phyloP scores from a whole-genome alignment of 2,329 filamentous ascomycete genomes.

The Diaporthe capsici region DNA sequence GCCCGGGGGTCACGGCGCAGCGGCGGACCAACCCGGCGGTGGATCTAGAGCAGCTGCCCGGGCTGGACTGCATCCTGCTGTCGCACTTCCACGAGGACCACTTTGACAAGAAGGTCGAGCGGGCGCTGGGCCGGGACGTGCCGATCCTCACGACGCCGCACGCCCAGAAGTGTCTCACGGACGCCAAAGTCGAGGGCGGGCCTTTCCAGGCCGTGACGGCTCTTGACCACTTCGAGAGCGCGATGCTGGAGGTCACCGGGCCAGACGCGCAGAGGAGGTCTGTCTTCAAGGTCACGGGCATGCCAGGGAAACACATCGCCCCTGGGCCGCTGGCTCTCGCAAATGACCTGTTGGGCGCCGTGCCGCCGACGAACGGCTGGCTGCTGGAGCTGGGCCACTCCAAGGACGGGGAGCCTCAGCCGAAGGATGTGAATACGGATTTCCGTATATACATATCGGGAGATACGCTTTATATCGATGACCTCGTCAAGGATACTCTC shows the following conservation, averaged over 20 bases:
- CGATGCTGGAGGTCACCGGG: constrained; percentile 53
- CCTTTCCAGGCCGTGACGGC: constrained; percentile 68
- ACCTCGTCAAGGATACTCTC: constrained; percentile 74
- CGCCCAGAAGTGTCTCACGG: constrained; percentile 66
- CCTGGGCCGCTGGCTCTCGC: constrained; percentile 55
- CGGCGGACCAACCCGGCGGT: constrained; percentile 72
- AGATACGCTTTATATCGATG: constrained; percentile 71
- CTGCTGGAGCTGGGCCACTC: constrained; percentile 72
- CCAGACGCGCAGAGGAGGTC: constrained; percentile 46
- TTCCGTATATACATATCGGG: constrained; percentile 77
- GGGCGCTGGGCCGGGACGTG: constrained; percentile 61
- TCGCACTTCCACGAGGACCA: constrained; percentile 74
- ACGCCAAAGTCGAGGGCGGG: constrained; percentile 54
- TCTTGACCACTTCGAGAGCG: constrained; percentile 68
- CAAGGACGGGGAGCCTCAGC: constrained; percentile 27
- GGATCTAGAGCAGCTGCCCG: constrained; percentile 70
- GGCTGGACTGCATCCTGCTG: constrained; percentile 71
- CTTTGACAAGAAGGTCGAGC: constrained; percentile 58
- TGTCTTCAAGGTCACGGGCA: constrained; percentile 70
- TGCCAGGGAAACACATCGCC: constrained; percentile 75
- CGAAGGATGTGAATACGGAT: constrained; percentile 57
- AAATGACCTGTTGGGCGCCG: constrained; percentile 56
- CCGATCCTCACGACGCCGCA: constrained; percentile 76
- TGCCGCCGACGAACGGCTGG: constrained; percentile 78
- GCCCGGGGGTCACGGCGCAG: constrained; percentile 70